A percentile compares a stretch with the other conserved stretches of the same genome.
Evolutionary conservation across 441 rosid genomes (phyloP).

Genomic region (Corymbia citriodora): DNA sequence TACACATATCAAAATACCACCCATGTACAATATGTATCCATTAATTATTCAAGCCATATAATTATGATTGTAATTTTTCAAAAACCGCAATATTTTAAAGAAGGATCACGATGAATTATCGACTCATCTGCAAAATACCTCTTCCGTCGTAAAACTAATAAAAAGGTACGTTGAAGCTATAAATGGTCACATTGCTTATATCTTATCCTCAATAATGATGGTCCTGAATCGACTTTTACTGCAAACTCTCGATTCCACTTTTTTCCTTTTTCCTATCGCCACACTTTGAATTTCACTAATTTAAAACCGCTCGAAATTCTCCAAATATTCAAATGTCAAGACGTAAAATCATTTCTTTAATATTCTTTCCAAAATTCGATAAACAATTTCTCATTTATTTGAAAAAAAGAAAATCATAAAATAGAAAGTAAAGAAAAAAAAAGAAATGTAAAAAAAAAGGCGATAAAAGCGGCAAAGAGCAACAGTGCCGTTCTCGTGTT

Average conservation of each 20-base stretch:
- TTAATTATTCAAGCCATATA: not conserved
- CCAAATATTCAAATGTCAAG: no score
- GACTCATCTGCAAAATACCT: fast-evolving
- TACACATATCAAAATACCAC: not conserved
- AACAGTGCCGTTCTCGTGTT: not conserved
- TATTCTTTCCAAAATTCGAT: not conserved
- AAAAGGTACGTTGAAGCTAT: not conserved
- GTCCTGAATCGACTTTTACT: not conserved
- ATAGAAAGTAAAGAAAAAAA: not conserved
- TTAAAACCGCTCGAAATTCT: not conserved
- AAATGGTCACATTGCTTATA: fast-evolving
- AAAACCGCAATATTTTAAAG: not conserved
- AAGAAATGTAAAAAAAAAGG: not conserved
- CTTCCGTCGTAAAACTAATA: not conserved
- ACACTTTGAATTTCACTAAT: not conserved
- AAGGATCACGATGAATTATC: not conserved
- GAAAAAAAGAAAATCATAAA: not conserved
- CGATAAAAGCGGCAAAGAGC: not conserved
- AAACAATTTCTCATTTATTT: not conserved
- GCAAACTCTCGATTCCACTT: not conserved
- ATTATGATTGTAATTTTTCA: fast-evolving
- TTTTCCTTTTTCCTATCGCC: fast-evolving
- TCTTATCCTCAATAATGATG: fast-evolving
- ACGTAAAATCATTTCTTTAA: not conserved
- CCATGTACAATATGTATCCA: fast-evolving